Conservation (phyloP, 2,329 filamentous ascomycete species). For the Fusarium vanettenii region DNA sequence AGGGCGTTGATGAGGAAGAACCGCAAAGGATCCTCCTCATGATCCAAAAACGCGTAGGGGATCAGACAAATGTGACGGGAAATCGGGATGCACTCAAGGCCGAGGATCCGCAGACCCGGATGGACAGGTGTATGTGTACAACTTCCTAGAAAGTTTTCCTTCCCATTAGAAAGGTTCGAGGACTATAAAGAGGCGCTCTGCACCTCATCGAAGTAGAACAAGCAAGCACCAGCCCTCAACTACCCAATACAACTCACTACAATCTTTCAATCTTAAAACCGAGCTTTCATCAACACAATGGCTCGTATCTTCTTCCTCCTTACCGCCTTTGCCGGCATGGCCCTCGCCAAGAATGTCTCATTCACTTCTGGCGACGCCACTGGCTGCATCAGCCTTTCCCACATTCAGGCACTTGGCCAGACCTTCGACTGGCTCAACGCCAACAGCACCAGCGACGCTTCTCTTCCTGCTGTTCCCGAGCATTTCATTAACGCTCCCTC, state of each 20-base stretch:
- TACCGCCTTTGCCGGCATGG: neutral
- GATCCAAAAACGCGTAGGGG: neutral
- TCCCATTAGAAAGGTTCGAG: neutral
- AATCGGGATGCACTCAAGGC: neutral
- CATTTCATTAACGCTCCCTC: slow-evolving; percentile 14
- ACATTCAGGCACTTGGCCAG: slow-evolving; percentile 23
- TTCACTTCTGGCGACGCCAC: slow-evolving; percentile 3
- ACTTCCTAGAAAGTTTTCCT: neutral
- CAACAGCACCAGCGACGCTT: neutral
- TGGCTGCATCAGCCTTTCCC: slow-evolving; percentile 16
- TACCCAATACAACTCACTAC: neutral
- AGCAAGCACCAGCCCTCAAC: neutral
- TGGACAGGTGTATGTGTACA: neutral
- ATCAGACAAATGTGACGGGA: neutral
- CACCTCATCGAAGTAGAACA: neutral
- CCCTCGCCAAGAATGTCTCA: slow-evolving; percentile 4
- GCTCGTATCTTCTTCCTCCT: slow-evolving; percentile 8
- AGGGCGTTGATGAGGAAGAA: too few relatives aligned
- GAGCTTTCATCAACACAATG: neutral
- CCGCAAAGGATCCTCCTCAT: neutral
- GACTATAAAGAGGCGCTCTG: neutral
- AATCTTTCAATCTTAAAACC: neutral
- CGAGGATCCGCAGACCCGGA: neutral
- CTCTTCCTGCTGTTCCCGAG: slow-evolving; percentile 10
- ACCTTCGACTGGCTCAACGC: slow-evolving; percentile 10